Evolutionary conservation across 176 grass and related monocot genomes (phyloP), one percentile per base, ranked within the genome.

Genomic region (Coix lacrymajobi): DNA sequence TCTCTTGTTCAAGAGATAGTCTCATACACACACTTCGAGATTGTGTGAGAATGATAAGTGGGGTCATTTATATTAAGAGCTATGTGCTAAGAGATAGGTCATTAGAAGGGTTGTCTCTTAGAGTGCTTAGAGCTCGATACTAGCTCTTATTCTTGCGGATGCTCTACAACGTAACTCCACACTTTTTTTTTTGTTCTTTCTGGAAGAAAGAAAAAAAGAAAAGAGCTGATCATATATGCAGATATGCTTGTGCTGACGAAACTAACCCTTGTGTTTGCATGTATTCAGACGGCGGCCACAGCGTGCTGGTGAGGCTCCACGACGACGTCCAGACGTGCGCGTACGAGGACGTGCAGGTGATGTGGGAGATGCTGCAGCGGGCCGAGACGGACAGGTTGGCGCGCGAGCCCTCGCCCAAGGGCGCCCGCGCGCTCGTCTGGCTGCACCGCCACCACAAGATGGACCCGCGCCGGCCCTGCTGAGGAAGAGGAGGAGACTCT

Each of bases 281-380:
- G n/a, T 4, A 16, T 20, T 5, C 84, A 88, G 81, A 73, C 32
- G 73, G 66, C 26, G 73, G 60, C 7, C 65, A 39, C 25, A 28
- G 90, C 75, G 45, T 73, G 6, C 87, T 89, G 41, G 63, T 92
- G 66, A 92, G 84, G 87, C 90, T 92, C 25, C 87, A 89, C 71
- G 71, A 87, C 62, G 90, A 89, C 65, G 51, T 92, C 17, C 75
- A 87, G 83, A 92, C 51, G 65, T 92, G 90, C 69, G 75, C 79
- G 69, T 92, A 89, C 84, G 63, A 86, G 66, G 90, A 92, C 71
- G 90, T 92, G 74, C 79, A 92, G 45, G 90, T 89, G 64, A 92
- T 92, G 90, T 92, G 90, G 90, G 90, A 92, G 70, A 92, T 92
- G 71, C 90, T 92, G 75, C 87, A 73, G 62, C 74, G 73, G 5